These are phyloP conservation scores for Verticillium klebahnii DNA, from an alignment of 2,329 filamentous ascomycete genomes.

Conservation along the genomic window DNA sequence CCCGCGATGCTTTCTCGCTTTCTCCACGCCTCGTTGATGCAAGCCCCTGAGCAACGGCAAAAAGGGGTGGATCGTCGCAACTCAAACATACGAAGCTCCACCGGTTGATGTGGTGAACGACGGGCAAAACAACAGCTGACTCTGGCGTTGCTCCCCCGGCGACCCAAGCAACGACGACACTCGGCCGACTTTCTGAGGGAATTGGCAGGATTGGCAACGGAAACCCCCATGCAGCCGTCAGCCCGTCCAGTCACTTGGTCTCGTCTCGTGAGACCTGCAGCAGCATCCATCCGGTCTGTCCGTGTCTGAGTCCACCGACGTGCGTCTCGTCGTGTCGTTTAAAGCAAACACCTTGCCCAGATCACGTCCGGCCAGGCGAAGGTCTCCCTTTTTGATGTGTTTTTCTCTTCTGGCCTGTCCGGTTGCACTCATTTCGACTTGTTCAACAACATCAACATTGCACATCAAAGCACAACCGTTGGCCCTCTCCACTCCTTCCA, in stretches of 20 bases:
- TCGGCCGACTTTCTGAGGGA: background rate
- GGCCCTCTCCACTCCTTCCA: background rate
- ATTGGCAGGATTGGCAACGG: background rate
- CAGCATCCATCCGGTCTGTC: background rate
- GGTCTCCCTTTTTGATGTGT: background rate
- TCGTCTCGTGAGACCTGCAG: background rate
- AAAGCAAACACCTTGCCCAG: background rate
- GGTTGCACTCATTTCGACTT: background rate
- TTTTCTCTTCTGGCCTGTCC: background rate
- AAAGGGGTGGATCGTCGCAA: constrained; percentile 8
- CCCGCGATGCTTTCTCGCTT: background rate
- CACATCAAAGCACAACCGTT: background rate
- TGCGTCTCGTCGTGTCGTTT: background rate
- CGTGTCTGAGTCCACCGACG: background rate
- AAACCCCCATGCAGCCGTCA: background rate
- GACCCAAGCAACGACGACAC: background rate
- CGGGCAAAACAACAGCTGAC: background rate
- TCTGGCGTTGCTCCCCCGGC: background rate
- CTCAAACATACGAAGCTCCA: constrained; percentile 8
- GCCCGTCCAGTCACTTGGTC: background rate
- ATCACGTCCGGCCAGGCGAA: background rate
- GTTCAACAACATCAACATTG: background rate
- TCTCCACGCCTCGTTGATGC: constrained; percentile 5
- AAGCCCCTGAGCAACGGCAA: constrained; percentile 11
- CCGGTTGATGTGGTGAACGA: constrained; percentile 8